Evolutionary conservation across 306 rosid genomes (phyloP).

Genomic region (Betula pendula): DNA sequence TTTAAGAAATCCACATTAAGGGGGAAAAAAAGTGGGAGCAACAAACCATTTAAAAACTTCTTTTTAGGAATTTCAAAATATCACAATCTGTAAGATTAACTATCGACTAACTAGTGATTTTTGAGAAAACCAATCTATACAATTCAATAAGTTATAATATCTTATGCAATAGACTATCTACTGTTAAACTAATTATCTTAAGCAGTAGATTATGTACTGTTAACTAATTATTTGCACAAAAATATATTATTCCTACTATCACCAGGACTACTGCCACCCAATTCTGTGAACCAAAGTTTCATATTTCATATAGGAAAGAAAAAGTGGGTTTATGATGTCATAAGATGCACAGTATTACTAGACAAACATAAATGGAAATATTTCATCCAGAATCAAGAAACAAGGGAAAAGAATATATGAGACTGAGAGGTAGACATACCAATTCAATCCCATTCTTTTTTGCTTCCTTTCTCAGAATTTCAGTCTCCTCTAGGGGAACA

Average conservation of each 20-base stretch:
- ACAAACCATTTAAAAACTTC: neutral
- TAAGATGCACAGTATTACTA: neutral
- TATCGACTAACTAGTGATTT: no score
- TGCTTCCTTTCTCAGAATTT: constrained; percentile 69
- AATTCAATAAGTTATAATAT: neutral
- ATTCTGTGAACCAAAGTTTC: no score
- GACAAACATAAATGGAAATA: neutral
- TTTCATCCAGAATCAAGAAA: constrained; percentile 18
- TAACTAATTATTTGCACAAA: neutral
- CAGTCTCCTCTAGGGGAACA: constrained; percentile 88
- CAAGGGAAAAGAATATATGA: constrained; percentile 5
- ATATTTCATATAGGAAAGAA: no score
- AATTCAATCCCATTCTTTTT: constrained; percentile 69
- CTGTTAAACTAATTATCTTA: neutral
- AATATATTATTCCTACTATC: neutral
- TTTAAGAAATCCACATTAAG: neutral
- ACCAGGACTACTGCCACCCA: neutral
- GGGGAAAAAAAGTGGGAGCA: neutral
- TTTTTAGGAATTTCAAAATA: neutral
- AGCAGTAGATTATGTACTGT: no score
- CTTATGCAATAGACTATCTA: no score
- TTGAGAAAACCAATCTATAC: no score
- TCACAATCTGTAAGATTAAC: neutral
- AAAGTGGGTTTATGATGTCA: no score
- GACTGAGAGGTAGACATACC: constrained; percentile 47